These are phyloP conservation scores for Asterophora lycoperdoides DNA, from an alignment of 768 basidiomycete genomes.

Conservation along the genomic window DNA sequence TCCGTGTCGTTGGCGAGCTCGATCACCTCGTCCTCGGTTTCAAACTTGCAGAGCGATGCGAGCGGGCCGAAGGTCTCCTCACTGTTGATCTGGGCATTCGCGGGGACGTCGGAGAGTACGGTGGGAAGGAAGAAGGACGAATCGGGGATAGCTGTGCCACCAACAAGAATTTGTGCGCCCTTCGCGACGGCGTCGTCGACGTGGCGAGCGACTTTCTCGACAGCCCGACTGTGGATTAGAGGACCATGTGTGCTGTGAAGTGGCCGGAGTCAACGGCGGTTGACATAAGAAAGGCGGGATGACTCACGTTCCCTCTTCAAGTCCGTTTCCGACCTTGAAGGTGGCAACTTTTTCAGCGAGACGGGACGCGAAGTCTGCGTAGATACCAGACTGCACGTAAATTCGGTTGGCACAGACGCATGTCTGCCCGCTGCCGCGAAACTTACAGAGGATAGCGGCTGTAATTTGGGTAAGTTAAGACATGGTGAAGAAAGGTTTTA, in stretches of 20 bases:
- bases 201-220: conserved; percentile 83
- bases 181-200: conserved; percentile 81
- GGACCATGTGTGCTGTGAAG: conserved; percentile 85
- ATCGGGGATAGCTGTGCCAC: conserved; percentile 68
- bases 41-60: conserved; percentile 83
- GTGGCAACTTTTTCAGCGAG: conserved; percentile 78
- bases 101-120: conserved; percentile 79
- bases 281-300: not conserved
- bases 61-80: conserved; percentile 98
- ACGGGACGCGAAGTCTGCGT: conserved; percentile 87
- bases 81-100: conserved; percentile 54
- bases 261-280: not conserved
- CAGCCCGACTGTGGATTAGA: conserved; percentile 80
- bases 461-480: conserved; percentile 1
- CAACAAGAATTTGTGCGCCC: conserved; percentile 86
- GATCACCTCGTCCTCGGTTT: conserved; percentile 92
- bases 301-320: conserved; percentile 70
- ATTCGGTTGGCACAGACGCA: conserved; percentile 89
- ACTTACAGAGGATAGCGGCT: conserved; percentile 77
- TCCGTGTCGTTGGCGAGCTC: conserved; percentile 78
- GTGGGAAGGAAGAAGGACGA: conserved; percentile 81
- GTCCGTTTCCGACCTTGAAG: conserved; percentile 87
- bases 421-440: conserved; percentile 78
- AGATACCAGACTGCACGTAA: conserved; percentile 86
- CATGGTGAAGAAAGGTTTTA: not conserved